phyloP scores from a whole-genome alignment of 1,284 basidiomycete genomes.

The Ustilago esculenta region DNA sequence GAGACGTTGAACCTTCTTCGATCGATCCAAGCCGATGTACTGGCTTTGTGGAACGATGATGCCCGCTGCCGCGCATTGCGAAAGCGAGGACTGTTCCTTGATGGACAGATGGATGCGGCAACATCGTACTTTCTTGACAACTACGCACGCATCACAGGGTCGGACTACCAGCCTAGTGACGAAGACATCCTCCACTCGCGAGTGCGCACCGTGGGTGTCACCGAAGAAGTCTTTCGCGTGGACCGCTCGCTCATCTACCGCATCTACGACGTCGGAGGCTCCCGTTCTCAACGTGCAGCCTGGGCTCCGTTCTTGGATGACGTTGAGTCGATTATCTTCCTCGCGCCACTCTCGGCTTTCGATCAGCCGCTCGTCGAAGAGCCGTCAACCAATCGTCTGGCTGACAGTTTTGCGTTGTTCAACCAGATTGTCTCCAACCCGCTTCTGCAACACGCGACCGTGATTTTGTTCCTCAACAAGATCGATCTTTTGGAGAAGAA shows the following conservation, averaged over 20 bases:
- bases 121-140: constrained; percentile 44
- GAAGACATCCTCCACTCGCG: constrained; percentile 56
- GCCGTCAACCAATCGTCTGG: constrained; percentile 30
- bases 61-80: constrained; percentile 13
- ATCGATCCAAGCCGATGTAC: constrained; percentile 4
- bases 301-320: constrained; percentile 54
- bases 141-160: constrained; percentile 22
- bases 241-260: constrained; percentile 34
- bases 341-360: constrained; percentile 54
- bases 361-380: constrained; percentile 53
- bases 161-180: constrained; percentile 31
- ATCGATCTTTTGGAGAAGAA: constrained; percentile 51
- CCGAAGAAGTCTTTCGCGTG: constrained; percentile 42
- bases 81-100: constrained; percentile 22
- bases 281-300: constrained; percentile 33
- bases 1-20: not conserved
- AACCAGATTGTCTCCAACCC: constrained; percentile 35
- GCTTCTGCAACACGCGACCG: constrained; percentile 24
- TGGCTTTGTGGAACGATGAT: constrained; percentile 19
- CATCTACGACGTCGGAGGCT: constrained; percentile 56
- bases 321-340: constrained; percentile 46
- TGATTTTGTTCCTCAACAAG: constrained; percentile 60
- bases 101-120: constrained; percentile 18
- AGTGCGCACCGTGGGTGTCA: constrained; percentile 52
- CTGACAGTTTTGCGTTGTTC: constrained; percentile 46